phyloP scores from a whole-genome alignment of 257 asterid genomes.

The Thymus quinquecostatus region DNA sequence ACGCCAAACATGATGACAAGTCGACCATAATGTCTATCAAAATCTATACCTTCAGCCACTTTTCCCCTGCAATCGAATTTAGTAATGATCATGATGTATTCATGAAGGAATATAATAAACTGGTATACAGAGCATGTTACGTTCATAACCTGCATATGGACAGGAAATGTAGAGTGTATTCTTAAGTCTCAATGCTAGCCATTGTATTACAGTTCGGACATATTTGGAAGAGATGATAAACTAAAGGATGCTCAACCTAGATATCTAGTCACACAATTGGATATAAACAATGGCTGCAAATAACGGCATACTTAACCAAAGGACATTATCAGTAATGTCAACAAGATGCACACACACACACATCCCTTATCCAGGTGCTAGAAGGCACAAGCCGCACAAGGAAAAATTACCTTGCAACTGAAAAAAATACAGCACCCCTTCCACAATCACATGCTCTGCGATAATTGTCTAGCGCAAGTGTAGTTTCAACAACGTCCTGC shows the following conservation, averaged over 20 bases:
- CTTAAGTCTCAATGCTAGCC: not conserved
- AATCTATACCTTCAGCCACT: slow-evolving; percentile 99
- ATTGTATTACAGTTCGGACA: not conserved
- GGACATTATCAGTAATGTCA: not conserved
- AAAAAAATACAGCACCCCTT: slow-evolving; percentile 98
- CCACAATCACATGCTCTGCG: slow-evolving; percentile 99
- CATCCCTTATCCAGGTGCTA: not conserved
- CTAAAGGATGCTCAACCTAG: not conserved
- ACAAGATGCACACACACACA: not conserved
- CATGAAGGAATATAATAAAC: slow-evolving; percentile 11
- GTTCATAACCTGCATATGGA: not conserved
- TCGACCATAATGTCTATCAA: slow-evolving; percentile 97
- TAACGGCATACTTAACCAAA: not conserved
- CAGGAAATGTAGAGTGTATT: slow-evolving; percentile 1
- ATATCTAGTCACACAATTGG: slow-evolving; percentile 11
- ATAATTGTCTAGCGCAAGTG: slow-evolving; percentile 93
- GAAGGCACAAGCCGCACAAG: slow-evolving; percentile 15
- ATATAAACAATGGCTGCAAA: not conserved
- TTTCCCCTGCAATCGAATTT: slow-evolving; percentile 72
- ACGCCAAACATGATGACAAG: slow-evolving; percentile 98
- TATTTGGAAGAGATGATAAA: not conserved
- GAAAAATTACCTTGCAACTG: slow-evolving; percentile 86
- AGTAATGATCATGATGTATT: slow-evolving; percentile 2
- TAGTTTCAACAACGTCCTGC: slow-evolving; percentile 98
- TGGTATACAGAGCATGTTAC: not conserved